Percentiles rank a stretch among this genome's conserved stretches.
Conservation (phyloP, 257 asterid species). For the Coffea eugenioides region DNA sequence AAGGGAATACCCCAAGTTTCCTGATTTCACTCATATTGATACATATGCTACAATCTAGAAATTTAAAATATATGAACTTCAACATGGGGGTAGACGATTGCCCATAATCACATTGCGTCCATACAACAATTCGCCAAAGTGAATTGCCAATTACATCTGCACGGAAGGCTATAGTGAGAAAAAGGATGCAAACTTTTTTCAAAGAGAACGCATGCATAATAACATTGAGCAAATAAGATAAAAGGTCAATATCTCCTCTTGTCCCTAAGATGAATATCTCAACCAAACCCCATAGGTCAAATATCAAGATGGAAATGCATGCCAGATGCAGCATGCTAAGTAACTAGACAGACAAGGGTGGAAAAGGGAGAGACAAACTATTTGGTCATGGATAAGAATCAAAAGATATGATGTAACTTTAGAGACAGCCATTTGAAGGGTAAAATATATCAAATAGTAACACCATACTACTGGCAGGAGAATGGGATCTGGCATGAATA, state of each 20-base stretch:
- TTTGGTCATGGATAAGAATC: not conserved
- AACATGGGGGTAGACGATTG: constrained; percentile 14
- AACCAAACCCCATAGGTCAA: not conserved
- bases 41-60: constrained; percentile 36
- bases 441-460: not conserved
- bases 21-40: constrained; percentile 20
- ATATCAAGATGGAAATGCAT: not conserved
- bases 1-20: constrained; percentile 16
- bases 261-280: not conserved
- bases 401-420: too few relatives aligned
- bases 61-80: constrained; percentile 13
- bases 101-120: not conserved
- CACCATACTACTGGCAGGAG: not conserved
- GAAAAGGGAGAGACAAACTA: not conserved
- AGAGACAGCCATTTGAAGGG: not conserved
- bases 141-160: constrained; percentile 6
- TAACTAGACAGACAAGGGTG: not conserved
- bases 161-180: not conserved
- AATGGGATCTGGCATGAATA: not conserved
- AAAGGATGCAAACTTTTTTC: not conserved
- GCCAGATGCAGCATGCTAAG: not conserved
- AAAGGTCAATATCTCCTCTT: not conserved
- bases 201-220: not conserved
- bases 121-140: not conserved
- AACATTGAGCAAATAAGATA: not conserved